These are phyloP conservation scores for Neopestalotiopsis rosae DNA, from an alignment of 2,329 filamentous ascomycete genomes.

Conservation along the genomic window DNA sequence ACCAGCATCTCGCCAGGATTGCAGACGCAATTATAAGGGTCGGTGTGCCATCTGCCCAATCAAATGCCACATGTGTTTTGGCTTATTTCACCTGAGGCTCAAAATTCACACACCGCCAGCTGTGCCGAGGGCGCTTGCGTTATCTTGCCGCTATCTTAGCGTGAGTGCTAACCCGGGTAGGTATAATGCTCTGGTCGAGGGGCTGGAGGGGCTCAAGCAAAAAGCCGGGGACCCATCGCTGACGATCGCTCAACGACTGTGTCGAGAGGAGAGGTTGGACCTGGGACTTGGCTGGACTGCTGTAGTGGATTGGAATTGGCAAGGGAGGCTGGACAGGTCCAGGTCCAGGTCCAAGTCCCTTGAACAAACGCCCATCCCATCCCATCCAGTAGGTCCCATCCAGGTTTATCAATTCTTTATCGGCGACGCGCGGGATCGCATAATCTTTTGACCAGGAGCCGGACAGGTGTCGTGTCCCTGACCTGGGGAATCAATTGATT, in stretches of 20 bases:
- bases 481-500: not conserved
- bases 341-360: not conserved
- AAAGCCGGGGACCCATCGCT: not conserved
- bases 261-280: not conserved
- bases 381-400: not conserved
- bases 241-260: not conserved
- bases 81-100: not conserved
- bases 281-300: not conserved
- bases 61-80: not conserved
- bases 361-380: not conserved
- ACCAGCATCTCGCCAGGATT: not conserved
- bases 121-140: slow-evolving; percentile 1
- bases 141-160: slow-evolving; percentile 3
- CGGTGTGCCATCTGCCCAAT: not conserved
- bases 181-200: not conserved
- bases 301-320: too few species aligned
- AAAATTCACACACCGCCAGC: not conserved
- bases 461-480: not conserved
- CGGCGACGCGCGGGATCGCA: not conserved
- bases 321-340: not conserved
- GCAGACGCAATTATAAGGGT: not conserved
- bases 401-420: not conserved
- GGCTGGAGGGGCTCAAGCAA: not conserved
- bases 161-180: not conserved
- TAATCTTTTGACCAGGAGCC: slow-evolving; percentile 3